These are phyloP conservation scores for Xylariaceae sp. DNA, from an alignment of 2,329 filamentous ascomycete species.

Conservation along the genomic window DNA sequence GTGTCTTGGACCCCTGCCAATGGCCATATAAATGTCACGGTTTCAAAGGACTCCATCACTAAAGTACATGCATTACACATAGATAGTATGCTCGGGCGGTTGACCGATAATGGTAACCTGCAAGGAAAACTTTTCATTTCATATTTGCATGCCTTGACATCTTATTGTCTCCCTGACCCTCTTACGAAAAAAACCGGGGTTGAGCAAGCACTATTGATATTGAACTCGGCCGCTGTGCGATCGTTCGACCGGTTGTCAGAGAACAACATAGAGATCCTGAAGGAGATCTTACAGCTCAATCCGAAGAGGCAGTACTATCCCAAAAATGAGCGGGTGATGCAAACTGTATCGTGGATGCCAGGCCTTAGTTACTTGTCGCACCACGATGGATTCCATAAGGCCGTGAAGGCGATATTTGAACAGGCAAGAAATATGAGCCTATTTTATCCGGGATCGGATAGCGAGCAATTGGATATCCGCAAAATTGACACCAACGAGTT, in stretches of 20 bases:
- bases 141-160: slow-evolving; percentile 55
- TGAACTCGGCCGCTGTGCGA: slow-evolving; percentile 38
- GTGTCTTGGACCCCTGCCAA: background rate
- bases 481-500: background rate
- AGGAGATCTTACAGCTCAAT: background rate
- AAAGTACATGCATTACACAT: slow-evolving; percentile 1
- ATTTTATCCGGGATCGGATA: slow-evolving; percentile 10
- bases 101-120: slow-evolving; percentile 6
- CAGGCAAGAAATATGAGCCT: background rate
- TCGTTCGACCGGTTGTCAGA: slow-evolving; percentile 3
- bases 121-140: slow-evolving; percentile 12
- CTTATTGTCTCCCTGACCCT: slow-evolving; percentile 51
- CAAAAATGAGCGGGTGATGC: background rate
- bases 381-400: slow-evolving; percentile 1
- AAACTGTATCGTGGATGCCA: slow-evolving; percentile 1
- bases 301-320: slow-evolving; percentile 9
- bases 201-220: slow-evolving; percentile 52
- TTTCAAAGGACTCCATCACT: background rate
- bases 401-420: background rate
- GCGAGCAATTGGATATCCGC: background rate
- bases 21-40: slow-evolving; percentile 1
- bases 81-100: slow-evolving; percentile 3
- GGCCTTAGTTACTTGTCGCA: slow-evolving; percentile 4
- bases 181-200: slow-evolving; percentile 56
- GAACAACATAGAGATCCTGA: background rate